Evolutionary conservation across 176 grass and related monocot species (phyloP).

Genomic region (Aegilops umbellulata): DNA sequence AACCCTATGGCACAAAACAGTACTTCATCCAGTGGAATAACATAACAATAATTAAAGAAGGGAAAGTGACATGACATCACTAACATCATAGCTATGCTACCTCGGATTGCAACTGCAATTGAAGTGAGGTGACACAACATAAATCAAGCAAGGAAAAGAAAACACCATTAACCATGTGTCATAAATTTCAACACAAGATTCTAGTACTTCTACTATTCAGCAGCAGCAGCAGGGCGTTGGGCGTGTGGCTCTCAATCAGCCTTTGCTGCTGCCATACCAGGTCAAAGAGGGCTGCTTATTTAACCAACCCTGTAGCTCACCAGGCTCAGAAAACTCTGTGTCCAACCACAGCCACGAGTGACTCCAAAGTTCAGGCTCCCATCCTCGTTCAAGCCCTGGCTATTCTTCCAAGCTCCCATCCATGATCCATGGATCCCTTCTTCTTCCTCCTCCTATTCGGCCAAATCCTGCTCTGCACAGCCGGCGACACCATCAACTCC

Average conservation of each 20-base stretch:
- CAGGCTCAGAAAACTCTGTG: neutral
- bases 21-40: slow-evolving; percentile 80
- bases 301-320: neutral
- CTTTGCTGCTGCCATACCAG: neutral
- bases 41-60: neutral
- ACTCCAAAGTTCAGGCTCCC: slow-evolving; percentile 19
- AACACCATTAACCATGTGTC: neutral
- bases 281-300: slow-evolving; percentile 37
- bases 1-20: slow-evolving; percentile 46
- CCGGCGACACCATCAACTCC: slow-evolving; percentile 63
- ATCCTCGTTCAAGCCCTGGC: neutral
- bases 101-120: neutral
- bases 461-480: slow-evolving; percentile 30
- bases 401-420: slow-evolving; percentile 31
- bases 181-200: neutral
- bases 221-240: neutral
- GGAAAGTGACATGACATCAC: too few species aligned
- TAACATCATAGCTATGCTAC: neutral
- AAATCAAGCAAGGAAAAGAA: neutral
- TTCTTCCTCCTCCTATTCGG: slow-evolving; percentile 36
- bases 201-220: neutral
- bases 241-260: neutral
- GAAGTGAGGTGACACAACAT: neutral
- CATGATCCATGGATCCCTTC: slow-evolving; percentile 40
- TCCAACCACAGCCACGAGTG: neutral